Evolutionary conservation across 495 filamentous ascomycete genomes (phyloP), one percentile per base, ranked within the genome.

Genomic region (Penicillium flavigenum): DNA sequence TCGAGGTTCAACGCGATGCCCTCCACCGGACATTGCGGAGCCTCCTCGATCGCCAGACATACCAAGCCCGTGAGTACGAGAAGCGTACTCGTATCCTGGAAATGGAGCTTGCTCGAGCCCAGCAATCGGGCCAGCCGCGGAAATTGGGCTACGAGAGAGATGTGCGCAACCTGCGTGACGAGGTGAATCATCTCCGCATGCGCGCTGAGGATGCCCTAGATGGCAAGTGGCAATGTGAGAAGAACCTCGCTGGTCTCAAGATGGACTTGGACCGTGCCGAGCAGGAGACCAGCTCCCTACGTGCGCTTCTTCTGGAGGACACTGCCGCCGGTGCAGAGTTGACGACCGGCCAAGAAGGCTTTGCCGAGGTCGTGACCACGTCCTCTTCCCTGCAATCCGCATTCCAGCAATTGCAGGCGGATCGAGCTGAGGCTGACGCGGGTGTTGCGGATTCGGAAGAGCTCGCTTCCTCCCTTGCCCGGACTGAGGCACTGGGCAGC

Each of bases 191-290:
- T 9, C 83, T 98, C 46, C 87, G 94, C 29, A 86, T 86, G 53
- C 87, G 95, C 51, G 92, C 95, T 24, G 92, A 98, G 62, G 94
- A 98, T 53, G 95, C 94, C 20, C 79, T 97, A n/a, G 91, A 95
- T 63, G 89, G 92, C 64, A 98, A 97, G 76, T 97, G 88, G 83
- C 88, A 94, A 72, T 93, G 92, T 55, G 94, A 98, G 73, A 96
- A 96, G 72, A 91, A 92, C 24, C 80, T 98, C 14, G 82, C 86
- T 56, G 92, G 93, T 42, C 76, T 98, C 59, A 96, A 96, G 73
- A 97, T 96, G 89, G 94, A 98, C 67, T 83, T 98, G 29, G 95
- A 98, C 67, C 89, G 92, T 58, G 91, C 94, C 4, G 89, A 96
- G 71, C 88, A 94, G 67, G 95, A 98, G 75, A 96, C 93, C 12